These are phyloP conservation scores for Aspergillus costaricaensis DNA, from an alignment of 2,329 filamentous ascomycete species.

Conservation along the genomic window DNA sequence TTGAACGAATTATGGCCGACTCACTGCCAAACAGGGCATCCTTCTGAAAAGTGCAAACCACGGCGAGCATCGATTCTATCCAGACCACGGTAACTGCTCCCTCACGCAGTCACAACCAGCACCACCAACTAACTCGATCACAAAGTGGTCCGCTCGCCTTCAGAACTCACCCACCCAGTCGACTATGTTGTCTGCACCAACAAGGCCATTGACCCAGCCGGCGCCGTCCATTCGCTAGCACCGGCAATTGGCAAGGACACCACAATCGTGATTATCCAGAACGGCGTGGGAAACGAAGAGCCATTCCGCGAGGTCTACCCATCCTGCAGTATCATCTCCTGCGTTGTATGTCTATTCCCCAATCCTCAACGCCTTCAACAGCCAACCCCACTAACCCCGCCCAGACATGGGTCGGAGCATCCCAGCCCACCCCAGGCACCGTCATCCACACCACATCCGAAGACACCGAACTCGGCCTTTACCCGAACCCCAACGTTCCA, in stretches of 20 bases:
- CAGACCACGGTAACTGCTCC: constrained; percentile 35
- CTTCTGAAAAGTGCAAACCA: constrained; percentile 46
- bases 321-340: constrained; percentile 36
- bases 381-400: neutral
- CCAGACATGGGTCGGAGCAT: constrained; percentile 52
- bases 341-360: constrained; percentile 43
- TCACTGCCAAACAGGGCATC: constrained; percentile 38
- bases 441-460: constrained; percentile 56
- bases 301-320: constrained; percentile 39
- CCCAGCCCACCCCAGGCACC: constrained; percentile 52
- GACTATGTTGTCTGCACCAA: constrained; percentile 45
- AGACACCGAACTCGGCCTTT: constrained; percentile 58
- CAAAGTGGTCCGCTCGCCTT: constrained; percentile 42
- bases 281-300: constrained; percentile 47
- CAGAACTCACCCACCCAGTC: constrained; percentile 34
- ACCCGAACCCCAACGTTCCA: constrained; percentile 37
- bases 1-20: too few species aligned
- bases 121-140: neutral
- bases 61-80: constrained; percentile 38
- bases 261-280: constrained; percentile 44
- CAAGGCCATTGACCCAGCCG: constrained; percentile 46
- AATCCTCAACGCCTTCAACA: neutral
- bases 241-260: constrained; percentile 41
- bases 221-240: constrained; percentile 37
- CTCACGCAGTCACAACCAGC: neutral